Base-by-base conservation (phyloP, 2,329 filamentous ascomycete genomes). In the Tolypocladium guangdongense region DNA sequence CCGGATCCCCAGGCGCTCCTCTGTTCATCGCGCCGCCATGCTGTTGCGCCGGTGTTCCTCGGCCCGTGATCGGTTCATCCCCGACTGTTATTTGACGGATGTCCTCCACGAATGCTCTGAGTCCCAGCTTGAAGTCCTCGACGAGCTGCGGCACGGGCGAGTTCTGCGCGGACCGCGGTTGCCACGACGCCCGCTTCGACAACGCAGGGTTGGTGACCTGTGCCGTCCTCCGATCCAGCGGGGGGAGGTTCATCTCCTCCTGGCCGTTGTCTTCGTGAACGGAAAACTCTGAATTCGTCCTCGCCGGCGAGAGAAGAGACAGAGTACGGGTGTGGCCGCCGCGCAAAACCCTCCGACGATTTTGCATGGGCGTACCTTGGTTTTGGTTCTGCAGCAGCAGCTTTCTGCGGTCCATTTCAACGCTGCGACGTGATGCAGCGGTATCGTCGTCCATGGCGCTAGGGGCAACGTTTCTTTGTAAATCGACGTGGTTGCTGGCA, bases 31-130 rank as follows among this genome's bases (percentile, higher is more conserved):
- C 52, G 51, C 54, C 47, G 3, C 54, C 52, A n/a, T 51, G 54
- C 57, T 53, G 64, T 50, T 60, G 59, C 35, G 22, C n/a, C 14
- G 41, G 24, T 24, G 33, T 32, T 38, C 22, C 14, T 33, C 66
- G 66, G 16, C 82, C 84, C 56, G 77, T 83, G 57, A 90, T 82
- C 18, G 84, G 88, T 72, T 99, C 93, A 52, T 99, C 93, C 27
- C 93, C 93, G 7, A 99, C 90, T 0, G 93, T 96, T 16, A 92
- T 95, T 70, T 97, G 93, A 59, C 91, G 81, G 49, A 99, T 83
- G 65, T 99, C 93, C 67, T 97, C 93, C 55, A 96, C 83, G 69
- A 99, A 99, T 1, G 89, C 96, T 83, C 88, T 91, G 49, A 99
- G 73, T 2, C 93, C 92, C 51, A 93, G 83, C 66, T 86, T 89